Evolutionary conservation across 176 grass and related monocot genomes (phyloP), one percentile per base, ranked within the genome.

Genomic region (Oryza longistaminata): DNA sequence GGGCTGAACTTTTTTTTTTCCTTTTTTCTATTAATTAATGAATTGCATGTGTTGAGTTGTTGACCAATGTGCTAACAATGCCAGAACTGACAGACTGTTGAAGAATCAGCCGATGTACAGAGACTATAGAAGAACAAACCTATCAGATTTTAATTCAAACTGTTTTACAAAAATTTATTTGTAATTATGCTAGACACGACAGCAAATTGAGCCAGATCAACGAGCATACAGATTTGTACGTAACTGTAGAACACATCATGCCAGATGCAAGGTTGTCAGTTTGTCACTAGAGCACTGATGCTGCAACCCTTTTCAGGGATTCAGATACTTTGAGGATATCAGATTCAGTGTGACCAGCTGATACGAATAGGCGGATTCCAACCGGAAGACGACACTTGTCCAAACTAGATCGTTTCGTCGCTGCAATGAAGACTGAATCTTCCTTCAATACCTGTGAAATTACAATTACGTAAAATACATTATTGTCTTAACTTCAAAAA

Each of bases 351-450:
- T 89, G 90, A 25, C 79, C 79, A 25, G 83, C 90, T 21, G 90
- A 92, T 19, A 92, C 78, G 70, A 87, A 83, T 34, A 92, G 22
- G 26, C 87, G 78, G 33, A 92, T 83, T 25, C 90, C 90, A 55
- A 92, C 66, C 6, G 87, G 87, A 68, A 92, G 87, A 4, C 31
- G 53, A 39, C 90, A 89, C 40, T 83, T 89, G 80, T 92, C 87
- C 74, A 92, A 37, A 64, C 14, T 26, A n/a, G 90, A 87, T 22
- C 83, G 83, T 73, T 92, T 89, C n/a, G 79, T 79, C 26, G 74
- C 66, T 53, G 81, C 87, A 58, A 92, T 84, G 48, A 92, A 79
- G 29, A 89, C 87, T 25, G 90, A 89, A 83, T 92, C 90, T 79
- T 92, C 87, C 70, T 92, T 79, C 72, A 89, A 87, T 44, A 81